A percentile compares a stretch with the other conserved stretches of the same genome.
These are phyloP conservation scores for Neospermospora avenae DNA, from an alignment of 2,329 filamentous ascomycete genomes.

Conservation along the genomic window DNA sequence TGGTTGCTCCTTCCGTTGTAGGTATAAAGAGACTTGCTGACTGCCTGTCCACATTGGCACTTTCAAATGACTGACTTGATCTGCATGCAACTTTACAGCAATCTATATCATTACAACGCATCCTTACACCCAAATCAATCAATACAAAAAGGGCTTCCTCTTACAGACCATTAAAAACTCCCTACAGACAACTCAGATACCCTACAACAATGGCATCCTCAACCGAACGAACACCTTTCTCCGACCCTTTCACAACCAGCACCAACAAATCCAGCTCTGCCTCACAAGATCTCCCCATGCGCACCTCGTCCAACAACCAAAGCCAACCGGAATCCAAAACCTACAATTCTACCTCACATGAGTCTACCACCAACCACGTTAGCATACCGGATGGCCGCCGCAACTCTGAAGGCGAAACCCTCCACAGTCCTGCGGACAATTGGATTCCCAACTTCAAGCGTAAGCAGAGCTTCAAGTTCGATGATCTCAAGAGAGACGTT, in stretches of 20 bases:
- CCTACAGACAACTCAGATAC: not conserved
- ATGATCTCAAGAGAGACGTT: conserved; percentile 31
- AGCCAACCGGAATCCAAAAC: not conserved
- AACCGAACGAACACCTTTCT: not conserved
- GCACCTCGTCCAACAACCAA: conserved; percentile 4
- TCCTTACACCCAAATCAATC: no score
- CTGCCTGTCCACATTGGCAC: not conserved
- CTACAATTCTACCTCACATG: not conserved
- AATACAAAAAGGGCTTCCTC: no score
- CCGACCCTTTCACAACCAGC: not conserved
- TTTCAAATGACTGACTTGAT: not conserved
- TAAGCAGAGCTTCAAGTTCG: conserved; percentile 29
- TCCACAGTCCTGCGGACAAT: conserved; percentile 21
- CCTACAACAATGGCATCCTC: not conserved
- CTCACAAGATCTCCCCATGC: not conserved
- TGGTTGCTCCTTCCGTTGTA: not conserved
- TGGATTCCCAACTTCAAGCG: conserved; percentile 29
- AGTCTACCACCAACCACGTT: not conserved
- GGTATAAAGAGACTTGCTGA: not conserved
- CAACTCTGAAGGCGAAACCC: conserved; percentile 26
- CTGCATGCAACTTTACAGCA: not conserved
- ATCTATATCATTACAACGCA: no score
- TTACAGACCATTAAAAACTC: not conserved
- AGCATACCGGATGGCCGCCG: conserved; percentile 26
- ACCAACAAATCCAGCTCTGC: not conserved